Evolutionary conservation across 2,329 filamentous ascomycete species (phyloP).

Genomic region (Xylaria sp.): DNA sequence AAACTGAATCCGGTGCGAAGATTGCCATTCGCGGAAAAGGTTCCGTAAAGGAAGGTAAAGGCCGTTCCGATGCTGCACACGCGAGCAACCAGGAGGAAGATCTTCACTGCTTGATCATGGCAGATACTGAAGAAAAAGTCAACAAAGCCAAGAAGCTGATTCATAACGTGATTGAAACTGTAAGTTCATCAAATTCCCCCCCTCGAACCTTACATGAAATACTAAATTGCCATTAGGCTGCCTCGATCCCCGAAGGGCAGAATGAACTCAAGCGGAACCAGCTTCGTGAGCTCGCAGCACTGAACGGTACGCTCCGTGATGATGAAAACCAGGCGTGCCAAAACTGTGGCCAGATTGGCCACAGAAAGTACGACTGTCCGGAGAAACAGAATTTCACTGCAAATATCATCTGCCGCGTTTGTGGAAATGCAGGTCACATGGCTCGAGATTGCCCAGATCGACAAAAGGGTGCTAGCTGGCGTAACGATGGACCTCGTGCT

Average conservation of each 20-base stretch:
- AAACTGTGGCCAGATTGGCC: conserved; percentile 98
- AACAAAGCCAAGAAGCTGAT: conserved; percentile 99
- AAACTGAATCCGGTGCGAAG: conserved; percentile 95
- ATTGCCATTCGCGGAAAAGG: conserved; percentile 99
- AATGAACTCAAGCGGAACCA: conserved; percentile 99
- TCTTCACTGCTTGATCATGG: conserved; percentile 99
- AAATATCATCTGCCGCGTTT: conserved; percentile 98
- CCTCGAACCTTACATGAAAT: background rate
- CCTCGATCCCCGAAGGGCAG: conserved; percentile 97
- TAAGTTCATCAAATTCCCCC: conserved; percentile 61
- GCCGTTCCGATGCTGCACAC: conserved; percentile 97
- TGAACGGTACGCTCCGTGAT: conserved; percentile 98
- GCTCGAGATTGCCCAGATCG: conserved; percentile 96
- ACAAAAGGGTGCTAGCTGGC: conserved; percentile 90
- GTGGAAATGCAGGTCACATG: conserved; percentile 98
- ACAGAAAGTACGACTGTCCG: conserved; percentile 98
- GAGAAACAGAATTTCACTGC: conserved; percentile 99
- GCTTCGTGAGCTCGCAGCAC: conserved; percentile 93
- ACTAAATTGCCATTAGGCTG: conserved; percentile 71
- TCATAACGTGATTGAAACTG: conserved; percentile 98
- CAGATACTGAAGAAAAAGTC: conserved; percentile 98
- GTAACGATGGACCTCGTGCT: conserved; percentile 73
- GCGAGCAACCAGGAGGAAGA: conserved; percentile 99
- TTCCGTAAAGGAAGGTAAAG: conserved; percentile 99
- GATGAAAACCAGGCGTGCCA: conserved; percentile 99